These are phyloP conservation scores for Besnoitia besnoiti DNA, from an alignment of 169 alveolate genomes.

Conservation along the genomic window DNA sequence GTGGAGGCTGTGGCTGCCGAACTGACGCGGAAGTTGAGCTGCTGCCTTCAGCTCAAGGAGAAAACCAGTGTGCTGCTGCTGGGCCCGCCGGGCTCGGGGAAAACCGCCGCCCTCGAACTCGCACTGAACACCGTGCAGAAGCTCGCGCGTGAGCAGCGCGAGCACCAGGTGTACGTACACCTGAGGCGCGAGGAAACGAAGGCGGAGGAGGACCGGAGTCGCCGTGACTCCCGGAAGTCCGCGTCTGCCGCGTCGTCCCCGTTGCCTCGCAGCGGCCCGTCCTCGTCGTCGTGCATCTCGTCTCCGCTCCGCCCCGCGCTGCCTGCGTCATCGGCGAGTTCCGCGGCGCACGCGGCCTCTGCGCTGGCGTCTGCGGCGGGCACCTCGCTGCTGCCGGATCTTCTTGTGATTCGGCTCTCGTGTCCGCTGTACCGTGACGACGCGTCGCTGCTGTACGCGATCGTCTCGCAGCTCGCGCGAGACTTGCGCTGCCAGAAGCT, in stretches of 20 bases:
- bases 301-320: not conserved
- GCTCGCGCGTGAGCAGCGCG: conserved; percentile 35
- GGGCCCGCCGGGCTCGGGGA: conserved; percentile 60
- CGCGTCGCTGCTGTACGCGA: conserved; percentile 50
- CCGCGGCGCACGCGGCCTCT: not conserved
- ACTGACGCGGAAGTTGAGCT: conserved; percentile 43
- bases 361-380: not conserved
- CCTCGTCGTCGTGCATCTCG: not conserved
- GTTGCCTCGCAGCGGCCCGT: not conserved
- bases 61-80: conserved; percentile 55
- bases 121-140: conserved; percentile 47
- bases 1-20: conserved; percentile 53
- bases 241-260: not conserved
- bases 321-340: no score
- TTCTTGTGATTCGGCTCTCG: conserved; percentile 47
- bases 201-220: no score
- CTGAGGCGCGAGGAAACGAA: not conserved
- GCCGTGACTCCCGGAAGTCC: no score
- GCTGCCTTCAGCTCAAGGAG: conserved; percentile 62
- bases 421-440: conserved; percentile 54
- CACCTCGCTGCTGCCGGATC: not conserved
- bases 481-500: conserved; percentile 28
- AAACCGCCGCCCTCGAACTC: conserved; percentile 44
- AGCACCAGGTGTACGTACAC: conserved; percentile 28
- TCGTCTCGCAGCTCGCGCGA: conserved; percentile 42